Evolutionary conservation across 768 basidiomycete species (phyloP), one percentile per base, ranked within the genome.

Genomic region (Dioszegia aurantiaca): DNA sequence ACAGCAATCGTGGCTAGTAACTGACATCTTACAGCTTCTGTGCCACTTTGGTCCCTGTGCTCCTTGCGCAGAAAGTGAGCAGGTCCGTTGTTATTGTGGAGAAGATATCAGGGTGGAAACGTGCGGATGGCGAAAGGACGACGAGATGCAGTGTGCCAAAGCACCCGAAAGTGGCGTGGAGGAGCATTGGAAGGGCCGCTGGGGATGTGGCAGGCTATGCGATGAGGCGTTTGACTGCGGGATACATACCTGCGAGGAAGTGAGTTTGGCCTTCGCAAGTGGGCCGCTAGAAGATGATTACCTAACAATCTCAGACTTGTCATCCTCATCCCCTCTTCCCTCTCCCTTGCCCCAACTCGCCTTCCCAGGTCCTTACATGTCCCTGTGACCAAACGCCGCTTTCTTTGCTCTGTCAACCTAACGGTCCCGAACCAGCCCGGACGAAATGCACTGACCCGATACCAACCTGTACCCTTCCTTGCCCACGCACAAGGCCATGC

Each of bases 41-140:
- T 99, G 94, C 67, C 95, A 99, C 69, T 79, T 82, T 1, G 91
- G 89, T 0, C 77, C 79, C 0, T 99, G 95, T 76, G 78, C 73
- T 2, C 79, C 80, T 1, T 98, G 95, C 76, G 63, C 77, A 0
- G 78, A 81, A 11, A 78, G 67, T 37, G 84, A 88, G 52, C 41
- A 64, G 1, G 82, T 82, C 24, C 79, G 69, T 26, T 98, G 94
- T 75, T 95, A 84, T 78, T 98, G 94, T 69, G 91, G 91, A 0
- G 83, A 82, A 62, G 83, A 84, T 37, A 77, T 77, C 37, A 82
- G 81, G 64, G 78, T 80, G 27, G 80, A 87, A 2, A 68, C 65
- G 0, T 99, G 94, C 69, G 89, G 89, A 2, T 72, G 66, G 67
- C 49, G 56, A 17, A 62, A 58, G 17, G 42, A 53, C 23, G 58